Evolutionary conservation across 1,139 yeast species (phyloP).

Genomic region (Tardiomyces depauwii): DNA sequence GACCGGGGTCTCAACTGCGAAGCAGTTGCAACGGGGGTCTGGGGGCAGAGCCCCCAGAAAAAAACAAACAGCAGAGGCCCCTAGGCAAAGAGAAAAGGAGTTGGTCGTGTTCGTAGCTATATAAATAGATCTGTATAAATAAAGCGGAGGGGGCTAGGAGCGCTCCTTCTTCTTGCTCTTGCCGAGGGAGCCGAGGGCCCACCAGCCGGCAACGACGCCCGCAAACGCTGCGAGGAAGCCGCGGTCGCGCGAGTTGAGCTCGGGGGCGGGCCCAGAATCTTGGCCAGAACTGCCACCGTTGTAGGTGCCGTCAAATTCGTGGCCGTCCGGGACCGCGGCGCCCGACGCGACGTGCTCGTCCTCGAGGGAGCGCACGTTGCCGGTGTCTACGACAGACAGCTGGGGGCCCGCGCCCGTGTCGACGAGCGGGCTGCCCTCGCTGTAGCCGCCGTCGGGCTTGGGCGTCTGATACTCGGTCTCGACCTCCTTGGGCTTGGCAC

Average conservation of each 20-base stretch:
- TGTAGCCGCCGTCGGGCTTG: constrained; percentile 12
- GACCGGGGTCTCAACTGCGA: too few species aligned
- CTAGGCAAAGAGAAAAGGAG: too few species aligned
- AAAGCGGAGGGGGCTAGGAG: not conserved
- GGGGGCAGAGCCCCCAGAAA: too few species aligned
- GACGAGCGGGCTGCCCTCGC: constrained; percentile 16
- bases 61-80: too few species aligned
- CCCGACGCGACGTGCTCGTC: constrained; percentile 12
- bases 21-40: too few species aligned
- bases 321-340: constrained; percentile 10
- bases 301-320: constrained; percentile 8
- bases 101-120: not conserved
- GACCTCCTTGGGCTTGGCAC: constrained; percentile 7
- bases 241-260: constrained; percentile 19
- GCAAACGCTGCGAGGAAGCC: constrained; percentile 20
- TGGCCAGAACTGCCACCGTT: constrained; percentile 5
- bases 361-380: not conserved
- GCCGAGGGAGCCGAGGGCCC: constrained; percentile 17
- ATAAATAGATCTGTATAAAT: not conserved
- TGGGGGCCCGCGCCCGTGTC: constrained; percentile 5
- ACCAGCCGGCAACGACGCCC: constrained; percentile 25
- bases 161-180: constrained; percentile 8
- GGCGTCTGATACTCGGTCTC: constrained; percentile 8
- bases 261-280: constrained; percentile 3
- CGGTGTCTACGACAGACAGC: not conserved